Percentiles rank a stretch among this genome's conserved stretches.
phyloP scores from a whole-genome alignment of 2,329 filamentous ascomycete genomes.

The Raffaelea arxii region DNA sequence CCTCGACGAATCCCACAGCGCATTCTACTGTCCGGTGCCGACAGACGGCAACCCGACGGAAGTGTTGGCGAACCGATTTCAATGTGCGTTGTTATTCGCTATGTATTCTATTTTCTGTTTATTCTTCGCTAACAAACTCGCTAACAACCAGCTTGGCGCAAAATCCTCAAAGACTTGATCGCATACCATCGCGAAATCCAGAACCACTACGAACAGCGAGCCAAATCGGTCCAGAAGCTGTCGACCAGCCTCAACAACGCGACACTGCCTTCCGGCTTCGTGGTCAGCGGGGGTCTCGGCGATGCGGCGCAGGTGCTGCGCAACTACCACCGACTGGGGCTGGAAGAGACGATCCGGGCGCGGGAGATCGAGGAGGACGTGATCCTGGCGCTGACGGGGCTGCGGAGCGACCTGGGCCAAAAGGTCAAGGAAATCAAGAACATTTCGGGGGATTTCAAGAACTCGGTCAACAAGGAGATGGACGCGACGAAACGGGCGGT shows the following conservation, averaged over 20 bases:
- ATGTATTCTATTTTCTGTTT: not conserved
- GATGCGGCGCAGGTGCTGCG: constrained; percentile 77
- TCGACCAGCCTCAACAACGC: constrained; percentile 79
- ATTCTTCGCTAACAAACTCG: not conserved
- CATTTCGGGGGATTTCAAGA: constrained; percentile 91
- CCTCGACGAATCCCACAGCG: constrained; percentile 65
- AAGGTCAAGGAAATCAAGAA: constrained; percentile 99
- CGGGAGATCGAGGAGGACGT: constrained; percentile 87
- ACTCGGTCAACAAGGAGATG: constrained; percentile 91
- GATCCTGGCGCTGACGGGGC: constrained; percentile 72
- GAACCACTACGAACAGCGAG: constrained; percentile 73
- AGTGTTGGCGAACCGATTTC: constrained; percentile 75
- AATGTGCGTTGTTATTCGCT: constrained; percentile 49
- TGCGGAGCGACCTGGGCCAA: constrained; percentile 80
- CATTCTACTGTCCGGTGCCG: constrained; percentile 82
- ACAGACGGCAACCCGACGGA: constrained; percentile 84
- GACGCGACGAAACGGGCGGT: constrained; percentile 74
- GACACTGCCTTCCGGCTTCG: constrained; percentile 62
- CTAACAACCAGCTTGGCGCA: constrained; percentile 66
- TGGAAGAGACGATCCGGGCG: constrained; percentile 77
- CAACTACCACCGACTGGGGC: constrained; percentile 70
- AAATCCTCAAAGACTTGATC: constrained; percentile 89
- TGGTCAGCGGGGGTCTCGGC: constrained; percentile 72
- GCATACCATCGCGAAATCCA: constrained; percentile 90
- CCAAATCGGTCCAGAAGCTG: constrained; percentile 74